These are phyloP conservation scores for Crithidia fasciculata DNA, from an alignment of 208 protist species.

Conservation along the genomic window DNA sequence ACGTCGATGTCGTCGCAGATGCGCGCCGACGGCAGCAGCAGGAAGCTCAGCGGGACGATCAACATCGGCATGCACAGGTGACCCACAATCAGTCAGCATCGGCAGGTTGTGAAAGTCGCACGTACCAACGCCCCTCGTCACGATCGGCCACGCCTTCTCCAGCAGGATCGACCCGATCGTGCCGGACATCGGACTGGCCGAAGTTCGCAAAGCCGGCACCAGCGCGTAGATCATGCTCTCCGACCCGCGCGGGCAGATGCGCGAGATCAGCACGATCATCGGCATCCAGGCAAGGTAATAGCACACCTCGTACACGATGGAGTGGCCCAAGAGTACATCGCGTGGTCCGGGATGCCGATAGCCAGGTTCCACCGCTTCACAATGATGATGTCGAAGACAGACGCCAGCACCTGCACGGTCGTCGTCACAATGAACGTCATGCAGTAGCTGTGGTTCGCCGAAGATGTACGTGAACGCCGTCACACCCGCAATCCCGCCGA, in stretches of 20 bases:
- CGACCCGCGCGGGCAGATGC: constrained; percentile 74
- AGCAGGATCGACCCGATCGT: constrained; percentile 54
- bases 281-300: constrained; percentile 76
- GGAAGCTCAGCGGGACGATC: constrained; percentile 55
- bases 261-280: constrained; percentile 68
- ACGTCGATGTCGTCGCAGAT: constrained; percentile 56
- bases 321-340: constrained; percentile 69
- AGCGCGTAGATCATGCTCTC: constrained; percentile 79
- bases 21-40: constrained; percentile 57
- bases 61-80: constrained; percentile 57
- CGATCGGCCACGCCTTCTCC: constrained; percentile 50
- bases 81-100: constrained; percentile 52
- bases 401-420: constrained; percentile 36
- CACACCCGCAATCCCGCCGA: constrained; percentile 42
- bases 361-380: constrained; percentile 55
- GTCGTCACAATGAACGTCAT: constrained; percentile 46
- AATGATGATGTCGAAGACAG: constrained; percentile 65
- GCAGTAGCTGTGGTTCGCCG: constrained; percentile 50
- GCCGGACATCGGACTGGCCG: constrained; percentile 44
- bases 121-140: constrained; percentile 12
- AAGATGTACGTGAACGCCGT: constrained; percentile 62
- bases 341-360: constrained; percentile 52
- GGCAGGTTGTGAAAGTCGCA: constrained; percentile 70
- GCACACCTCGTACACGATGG: constrained; percentile 50
- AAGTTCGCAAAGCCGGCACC: constrained; percentile 74